Conservation (phyloP, 208 protist genomes). For the Leishmania lainsoni region DNA sequence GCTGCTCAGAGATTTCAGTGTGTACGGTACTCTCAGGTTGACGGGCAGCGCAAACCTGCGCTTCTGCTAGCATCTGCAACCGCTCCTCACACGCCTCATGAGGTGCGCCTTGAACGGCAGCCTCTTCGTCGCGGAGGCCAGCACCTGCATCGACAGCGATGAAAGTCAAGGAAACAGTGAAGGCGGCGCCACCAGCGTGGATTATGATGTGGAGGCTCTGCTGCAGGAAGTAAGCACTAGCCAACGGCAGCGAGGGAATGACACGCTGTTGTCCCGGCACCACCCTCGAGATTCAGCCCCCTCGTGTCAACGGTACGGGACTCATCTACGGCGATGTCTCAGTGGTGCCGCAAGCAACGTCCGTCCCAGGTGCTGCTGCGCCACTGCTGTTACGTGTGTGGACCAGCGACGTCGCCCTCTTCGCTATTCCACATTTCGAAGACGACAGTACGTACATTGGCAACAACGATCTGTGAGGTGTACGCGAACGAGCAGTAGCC, state of each 20-base stretch:
- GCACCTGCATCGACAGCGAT: too few relatives aligned
- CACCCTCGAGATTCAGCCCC: conserved; percentile 18
- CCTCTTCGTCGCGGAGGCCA: conserved; percentile 2
- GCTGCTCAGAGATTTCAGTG: conserved; percentile 30
- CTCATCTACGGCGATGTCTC: background rate
- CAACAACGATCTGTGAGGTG: background rate
- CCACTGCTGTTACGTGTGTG: conserved; percentile 27
- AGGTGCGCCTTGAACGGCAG: conserved; percentile 30
- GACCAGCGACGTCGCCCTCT: conserved; percentile 60
- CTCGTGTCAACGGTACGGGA: background rate
- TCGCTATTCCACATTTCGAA: conserved; percentile 44
- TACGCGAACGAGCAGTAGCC: background rate
- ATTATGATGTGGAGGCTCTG: conserved; percentile 22
- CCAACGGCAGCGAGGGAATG: conserved; percentile 48
- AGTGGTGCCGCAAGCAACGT: background rate
- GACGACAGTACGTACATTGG: conserved; percentile 13
- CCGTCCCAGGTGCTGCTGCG: background rate
- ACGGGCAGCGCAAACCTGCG: conserved; percentile 31
- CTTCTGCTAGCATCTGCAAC: conserved; percentile 37
- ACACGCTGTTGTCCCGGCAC: conserved; percentile 43
- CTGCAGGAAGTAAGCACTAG: conserved; percentile 36
- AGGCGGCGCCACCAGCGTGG: background rate
- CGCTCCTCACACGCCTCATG: conserved; percentile 39
- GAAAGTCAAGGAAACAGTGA: background rate
- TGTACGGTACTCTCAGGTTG: conserved; percentile 39